Evolutionary conservation across 2,329 filamentous ascomycete species (phyloP).

Genomic region (Clarireedia monteithiana): DNA sequence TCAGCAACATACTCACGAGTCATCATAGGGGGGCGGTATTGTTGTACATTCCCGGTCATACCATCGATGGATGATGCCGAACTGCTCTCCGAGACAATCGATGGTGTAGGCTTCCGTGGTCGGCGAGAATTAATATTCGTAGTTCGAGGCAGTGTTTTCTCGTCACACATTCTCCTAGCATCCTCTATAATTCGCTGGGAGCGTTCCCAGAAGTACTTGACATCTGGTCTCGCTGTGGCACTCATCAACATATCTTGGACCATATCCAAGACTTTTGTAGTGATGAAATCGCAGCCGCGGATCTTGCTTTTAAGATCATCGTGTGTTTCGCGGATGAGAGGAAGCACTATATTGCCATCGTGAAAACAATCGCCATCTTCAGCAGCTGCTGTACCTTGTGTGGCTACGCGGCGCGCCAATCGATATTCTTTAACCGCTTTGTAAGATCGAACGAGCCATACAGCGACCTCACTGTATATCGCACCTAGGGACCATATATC

Average conservation of each 20-base stretch:
- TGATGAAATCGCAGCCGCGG: slow-evolving; percentile 12
- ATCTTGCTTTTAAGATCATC: slow-evolving; percentile 5
- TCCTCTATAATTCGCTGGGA: not conserved
- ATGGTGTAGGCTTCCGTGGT: not conserved
- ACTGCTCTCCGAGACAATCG: not conserved
- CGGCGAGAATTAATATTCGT: not conserved
- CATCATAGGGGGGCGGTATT: not conserved
- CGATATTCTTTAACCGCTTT: slow-evolving; percentile 23
- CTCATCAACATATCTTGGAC: slow-evolving; percentile 11
- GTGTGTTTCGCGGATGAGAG: slow-evolving; percentile 20
- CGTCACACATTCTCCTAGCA: not conserved
- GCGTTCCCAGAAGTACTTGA: not conserved
- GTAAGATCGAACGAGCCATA: slow-evolving; percentile 24
- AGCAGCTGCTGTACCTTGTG: slow-evolving; percentile 9
- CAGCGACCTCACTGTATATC: slow-evolving; percentile 27
- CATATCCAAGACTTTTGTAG: slow-evolving; percentile 10
- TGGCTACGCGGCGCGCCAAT: slow-evolving; percentile 15
- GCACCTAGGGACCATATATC: slow-evolving; percentile 32
- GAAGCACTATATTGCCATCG: slow-evolving; percentile 23
- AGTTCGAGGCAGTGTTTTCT: not conserved
- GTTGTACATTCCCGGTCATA: not conserved
- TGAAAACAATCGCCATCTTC: slow-evolving; percentile 27
- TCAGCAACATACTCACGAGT: not conserved
- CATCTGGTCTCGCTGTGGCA: slow-evolving; percentile 4
- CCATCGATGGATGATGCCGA: not conserved